Evolutionary conservation across 2,329 filamentous ascomycete genomes (phyloP).

Genomic region (Nothopassalora personata): DNA sequence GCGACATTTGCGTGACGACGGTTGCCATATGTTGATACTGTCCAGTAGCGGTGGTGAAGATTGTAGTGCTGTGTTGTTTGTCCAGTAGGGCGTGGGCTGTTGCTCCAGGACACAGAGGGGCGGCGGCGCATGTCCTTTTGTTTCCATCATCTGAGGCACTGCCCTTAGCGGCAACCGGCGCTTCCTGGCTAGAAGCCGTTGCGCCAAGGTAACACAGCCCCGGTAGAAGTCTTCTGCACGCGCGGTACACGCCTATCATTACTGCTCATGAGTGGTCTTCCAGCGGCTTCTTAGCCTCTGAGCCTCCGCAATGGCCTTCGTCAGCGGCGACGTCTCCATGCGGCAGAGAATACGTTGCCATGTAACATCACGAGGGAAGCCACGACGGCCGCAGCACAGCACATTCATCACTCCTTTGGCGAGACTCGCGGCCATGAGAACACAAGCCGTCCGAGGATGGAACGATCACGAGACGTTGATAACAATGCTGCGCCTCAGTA

Average conservation of each 20-base stretch:
- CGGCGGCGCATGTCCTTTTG: neutral
- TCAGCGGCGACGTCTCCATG: neutral
- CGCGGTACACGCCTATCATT: neutral
- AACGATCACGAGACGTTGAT: too few relatives aligned
- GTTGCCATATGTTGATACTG: constrained; percentile 1
- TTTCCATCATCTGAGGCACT: neutral
- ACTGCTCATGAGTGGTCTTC: neutral
- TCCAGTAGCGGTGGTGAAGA: neutral
- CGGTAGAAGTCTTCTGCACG: neutral
- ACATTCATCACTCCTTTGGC: neutral
- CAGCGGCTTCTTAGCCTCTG: neutral
- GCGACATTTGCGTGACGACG: constrained; percentile 14
- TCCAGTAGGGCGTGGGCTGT: neutral
- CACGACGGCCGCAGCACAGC: neutral
- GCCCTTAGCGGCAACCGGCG: neutral
- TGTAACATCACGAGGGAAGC: neutral
- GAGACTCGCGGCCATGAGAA: neutral
- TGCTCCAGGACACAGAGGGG: neutral
- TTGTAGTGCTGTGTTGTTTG: neutral
- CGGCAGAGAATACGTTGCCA: neutral
- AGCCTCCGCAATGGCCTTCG: neutral
- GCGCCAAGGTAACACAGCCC: neutral
- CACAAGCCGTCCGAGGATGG: neutral
- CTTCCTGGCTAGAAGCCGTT: neutral
- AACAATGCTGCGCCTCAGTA: too few relatives aligned